phyloP scores from a whole-genome alignment of 1,139 yeast species.

The Lodderomyces elongisporus region DNA sequence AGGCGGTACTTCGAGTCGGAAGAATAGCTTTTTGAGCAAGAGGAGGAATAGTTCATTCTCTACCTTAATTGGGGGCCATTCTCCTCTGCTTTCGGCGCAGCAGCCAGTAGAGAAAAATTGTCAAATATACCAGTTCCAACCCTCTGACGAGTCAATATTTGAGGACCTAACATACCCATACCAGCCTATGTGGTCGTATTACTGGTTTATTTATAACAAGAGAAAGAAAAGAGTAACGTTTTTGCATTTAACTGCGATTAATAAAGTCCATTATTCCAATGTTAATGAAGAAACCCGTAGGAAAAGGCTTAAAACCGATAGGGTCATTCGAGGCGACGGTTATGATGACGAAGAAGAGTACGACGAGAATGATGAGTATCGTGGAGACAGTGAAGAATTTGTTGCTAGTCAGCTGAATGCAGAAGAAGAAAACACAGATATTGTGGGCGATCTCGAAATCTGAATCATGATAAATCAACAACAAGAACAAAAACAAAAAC shows the following conservation, averaged over 20 bases:
- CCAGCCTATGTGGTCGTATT: conserved; percentile 82
- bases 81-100: conserved; percentile 11
- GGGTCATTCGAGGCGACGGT: conserved; percentile 13
- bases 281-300: conserved; percentile 18
- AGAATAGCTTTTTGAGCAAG: conserved; percentile 3
- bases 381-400: conserved; percentile 29
- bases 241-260: conserved; percentile 51
- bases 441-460: conserved; percentile 35
- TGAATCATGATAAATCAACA: no score
- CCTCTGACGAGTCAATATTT: conserved; percentile 73
- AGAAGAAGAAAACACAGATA: conserved; percentile 23
- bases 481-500: no score
- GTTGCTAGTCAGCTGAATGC: conserved; percentile 1
- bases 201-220: conserved; percentile 90
- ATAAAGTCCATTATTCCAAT: conserved; percentile 35
- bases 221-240: conserved; percentile 89
- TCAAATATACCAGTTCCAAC: conserved; percentile 71
- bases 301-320: conserved; percentile 6
- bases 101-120: conserved; percentile 45
- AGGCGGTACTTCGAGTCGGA: background rate
- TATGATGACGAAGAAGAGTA: conserved; percentile 17
- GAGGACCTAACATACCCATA: conserved; percentile 63
- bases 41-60: conserved; percentile 21
- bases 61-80: conserved; percentile 9
- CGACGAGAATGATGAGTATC: conserved; percentile 18